Percentiles rank a stretch among this genome's conserved stretches.
Evolutionary conservation across 176 grass and related monocot genomes (phyloP).

Genomic region (Thinopyrum elongatum): DNA sequence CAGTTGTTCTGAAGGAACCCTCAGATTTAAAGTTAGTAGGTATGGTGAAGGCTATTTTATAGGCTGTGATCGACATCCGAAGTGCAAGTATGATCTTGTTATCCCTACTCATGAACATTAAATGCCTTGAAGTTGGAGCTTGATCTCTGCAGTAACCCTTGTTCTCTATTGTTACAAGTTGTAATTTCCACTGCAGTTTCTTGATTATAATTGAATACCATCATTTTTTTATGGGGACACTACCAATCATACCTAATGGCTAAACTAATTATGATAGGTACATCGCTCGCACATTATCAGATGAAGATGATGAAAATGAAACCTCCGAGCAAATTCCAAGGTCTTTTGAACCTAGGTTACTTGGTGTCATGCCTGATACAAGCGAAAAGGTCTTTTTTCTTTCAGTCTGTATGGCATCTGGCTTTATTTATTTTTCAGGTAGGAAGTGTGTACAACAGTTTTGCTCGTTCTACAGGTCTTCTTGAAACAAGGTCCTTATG

Average conservation of each 20-base stretch:
- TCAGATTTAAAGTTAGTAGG: slow-evolving; percentile 86
- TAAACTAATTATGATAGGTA: slow-evolving; percentile 55
- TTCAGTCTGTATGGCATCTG: background rate
- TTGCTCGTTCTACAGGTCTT: slow-evolving; percentile 53
- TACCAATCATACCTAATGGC: slow-evolving; percentile 11
- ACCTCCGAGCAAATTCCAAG: slow-evolving; percentile 33
- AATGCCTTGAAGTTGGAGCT: slow-evolving; percentile 24
- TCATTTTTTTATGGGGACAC: background rate
- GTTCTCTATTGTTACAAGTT: slow-evolving; percentile 20
- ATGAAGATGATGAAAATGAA: slow-evolving; percentile 60
- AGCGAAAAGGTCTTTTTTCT: slow-evolving; percentile 50
- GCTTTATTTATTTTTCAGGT: slow-evolving; percentile 18
- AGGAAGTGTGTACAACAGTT: slow-evolving; percentile 1
- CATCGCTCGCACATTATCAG: slow-evolving; percentile 56
- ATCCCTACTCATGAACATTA: slow-evolving; percentile 4
- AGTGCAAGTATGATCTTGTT: slow-evolving; percentile 74
- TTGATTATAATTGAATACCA: slow-evolving; percentile 3
- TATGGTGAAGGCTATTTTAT: slow-evolving; percentile 82
- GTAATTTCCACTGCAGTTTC: slow-evolving; percentile 6
- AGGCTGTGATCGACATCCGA: slow-evolving; percentile 81
- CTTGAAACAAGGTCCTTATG: slow-evolving; percentile 85
- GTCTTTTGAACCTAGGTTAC: slow-evolving; percentile 50
- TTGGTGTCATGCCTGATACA: slow-evolving; percentile 68
- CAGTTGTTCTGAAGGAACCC: slow-evolving; percentile 81
- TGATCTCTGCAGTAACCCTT: slow-evolving; percentile 20